Evolutionary conservation across 768 basidiomycete species (phyloP).

Genomic region (Collybiopsis luxurians): DNA sequence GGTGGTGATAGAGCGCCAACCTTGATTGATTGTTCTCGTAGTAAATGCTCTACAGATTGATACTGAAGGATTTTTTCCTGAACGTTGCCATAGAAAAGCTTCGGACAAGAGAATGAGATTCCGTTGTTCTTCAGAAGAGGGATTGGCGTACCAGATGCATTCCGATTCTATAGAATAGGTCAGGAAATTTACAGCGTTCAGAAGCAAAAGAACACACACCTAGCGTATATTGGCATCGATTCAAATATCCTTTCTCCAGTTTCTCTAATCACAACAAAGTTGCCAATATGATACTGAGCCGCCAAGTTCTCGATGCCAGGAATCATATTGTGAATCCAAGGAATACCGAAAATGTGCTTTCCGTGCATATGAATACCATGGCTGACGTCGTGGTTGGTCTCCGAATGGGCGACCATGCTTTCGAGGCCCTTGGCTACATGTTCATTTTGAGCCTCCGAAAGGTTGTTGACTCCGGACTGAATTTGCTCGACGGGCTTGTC

Average conservation of each 20-base stretch:
- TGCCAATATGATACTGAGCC: conserved; percentile 52
- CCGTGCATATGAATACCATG: conserved; percentile 31
- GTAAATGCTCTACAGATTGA: conserved; percentile 44
- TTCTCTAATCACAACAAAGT: conserved; percentile 51
- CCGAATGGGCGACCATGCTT: conserved; percentile 35
- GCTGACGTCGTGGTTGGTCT: conserved; percentile 19
- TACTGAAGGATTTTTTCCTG: conserved; percentile 48
- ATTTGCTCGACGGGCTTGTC: conserved; percentile 26
- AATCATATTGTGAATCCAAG: conserved; percentile 45
- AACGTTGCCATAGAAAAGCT: conserved; percentile 56
- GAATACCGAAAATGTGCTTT: conserved; percentile 22
- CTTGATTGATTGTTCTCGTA: conserved; percentile 54
- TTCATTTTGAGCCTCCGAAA: conserved; percentile 32
- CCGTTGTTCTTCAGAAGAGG: background rate
- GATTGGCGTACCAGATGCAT: conserved; percentile 56
- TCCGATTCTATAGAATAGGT: conserved; percentile 38
- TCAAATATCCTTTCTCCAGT: conserved; percentile 58
- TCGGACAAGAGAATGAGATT: background rate
- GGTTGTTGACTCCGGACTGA: conserved; percentile 21
- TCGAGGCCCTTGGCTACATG: conserved; percentile 29
- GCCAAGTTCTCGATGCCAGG: conserved; percentile 58
- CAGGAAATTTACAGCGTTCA: conserved; percentile 9
- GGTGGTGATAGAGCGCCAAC: conserved; percentile 24
- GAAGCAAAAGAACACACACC: conserved; percentile 23
- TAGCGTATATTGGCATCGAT: conserved; percentile 70